Conservation (phyloP, 371 early-diverging fungal genomes). For the Circinella umbellata region DNA sequence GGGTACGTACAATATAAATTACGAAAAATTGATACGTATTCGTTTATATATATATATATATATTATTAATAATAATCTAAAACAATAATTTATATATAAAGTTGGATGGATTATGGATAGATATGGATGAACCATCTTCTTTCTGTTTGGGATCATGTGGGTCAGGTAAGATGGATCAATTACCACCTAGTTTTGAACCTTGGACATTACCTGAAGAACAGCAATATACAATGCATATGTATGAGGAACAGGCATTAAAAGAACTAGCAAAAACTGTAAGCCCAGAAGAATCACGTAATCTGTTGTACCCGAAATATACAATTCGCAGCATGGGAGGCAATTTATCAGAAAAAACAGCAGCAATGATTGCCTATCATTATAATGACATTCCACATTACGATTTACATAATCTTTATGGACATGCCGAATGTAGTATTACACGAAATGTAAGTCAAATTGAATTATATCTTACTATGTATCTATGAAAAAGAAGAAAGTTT, state of each 20-base stretch:
- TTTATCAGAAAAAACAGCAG: conserved; percentile 59
- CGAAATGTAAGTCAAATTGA: conserved; percentile 36
- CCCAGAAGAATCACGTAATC: conserved; percentile 29
- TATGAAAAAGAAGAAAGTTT: too few species aligned
- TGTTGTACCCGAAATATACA: conserved; percentile 40
- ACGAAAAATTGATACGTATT: too few species aligned
- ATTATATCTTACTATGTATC: too few species aligned
- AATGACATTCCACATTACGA: conserved; percentile 62
- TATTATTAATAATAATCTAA: too few species aligned
- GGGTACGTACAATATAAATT: background rate
- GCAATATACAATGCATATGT: conserved; percentile 24
- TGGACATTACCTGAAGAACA: conserved; percentile 34
- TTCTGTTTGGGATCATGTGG: conserved; percentile 45
- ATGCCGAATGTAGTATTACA: conserved; percentile 59
- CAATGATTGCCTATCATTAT: conserved; percentile 61
- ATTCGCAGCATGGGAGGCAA: conserved; percentile 42
- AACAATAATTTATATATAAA: too few species aligned
- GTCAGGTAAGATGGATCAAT: conserved; percentile 15
- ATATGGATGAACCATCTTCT: conserved; percentile 75
- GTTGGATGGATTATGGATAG: conserved; percentile 62
- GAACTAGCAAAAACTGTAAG: conserved; percentile 26
- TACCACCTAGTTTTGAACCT: conserved; percentile 29
- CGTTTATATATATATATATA: too few species aligned
- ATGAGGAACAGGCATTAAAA: conserved; percentile 25
- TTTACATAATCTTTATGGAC: conserved; percentile 71